These are phyloP conservation scores for Yamadazyma akitaensis DNA, from an alignment of 805 yeast genomes.

Conservation along the genomic window DNA sequence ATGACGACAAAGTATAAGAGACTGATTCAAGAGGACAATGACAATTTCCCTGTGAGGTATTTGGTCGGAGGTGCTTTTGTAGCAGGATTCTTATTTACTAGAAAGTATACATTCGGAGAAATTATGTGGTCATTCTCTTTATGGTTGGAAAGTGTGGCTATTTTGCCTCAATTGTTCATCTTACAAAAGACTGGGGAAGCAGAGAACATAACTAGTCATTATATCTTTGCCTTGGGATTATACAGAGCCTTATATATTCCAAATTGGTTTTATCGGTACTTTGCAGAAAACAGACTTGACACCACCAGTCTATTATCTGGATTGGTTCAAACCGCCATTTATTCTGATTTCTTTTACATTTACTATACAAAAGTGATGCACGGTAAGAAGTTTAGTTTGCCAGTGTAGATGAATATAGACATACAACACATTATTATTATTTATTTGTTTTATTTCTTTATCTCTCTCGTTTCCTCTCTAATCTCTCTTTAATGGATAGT, in stretches of 20 bases:
- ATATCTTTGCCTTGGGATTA: conserved; percentile 87
- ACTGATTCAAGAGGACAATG: conserved; percentile 59
- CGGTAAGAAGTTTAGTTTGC: conserved; percentile 74
- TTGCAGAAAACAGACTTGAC: conserved; percentile 61
- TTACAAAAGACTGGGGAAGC: conserved; percentile 88
- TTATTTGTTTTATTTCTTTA: background rate
- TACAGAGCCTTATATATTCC: conserved; percentile 90
- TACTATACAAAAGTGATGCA: conserved; percentile 77
- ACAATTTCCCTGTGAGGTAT: conserved; percentile 71
- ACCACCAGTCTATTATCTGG: conserved; percentile 75
- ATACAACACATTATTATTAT: background rate
- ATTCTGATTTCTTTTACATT: conserved; percentile 93
- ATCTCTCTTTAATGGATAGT: conserved; percentile 85
- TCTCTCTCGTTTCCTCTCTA: conserved; percentile 25
- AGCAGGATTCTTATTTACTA: conserved; percentile 57
- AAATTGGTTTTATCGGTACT: conserved; percentile 90
- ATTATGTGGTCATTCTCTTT: conserved; percentile 82
- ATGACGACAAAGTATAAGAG: conserved; percentile 61
- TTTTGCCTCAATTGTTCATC: conserved; percentile 88
- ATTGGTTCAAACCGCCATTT: conserved; percentile 76
- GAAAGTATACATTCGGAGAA: conserved; percentile 59
- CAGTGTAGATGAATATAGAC: conserved; percentile 32
- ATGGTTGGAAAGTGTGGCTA: conserved; percentile 92
- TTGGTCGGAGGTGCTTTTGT: conserved; percentile 61
- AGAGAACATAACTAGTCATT: conserved; percentile 82